Evolutionary conservation across 2,329 filamentous ascomycete genomes (phyloP).

Genomic region (Neophaeococcomyces mojaviensis): DNA sequence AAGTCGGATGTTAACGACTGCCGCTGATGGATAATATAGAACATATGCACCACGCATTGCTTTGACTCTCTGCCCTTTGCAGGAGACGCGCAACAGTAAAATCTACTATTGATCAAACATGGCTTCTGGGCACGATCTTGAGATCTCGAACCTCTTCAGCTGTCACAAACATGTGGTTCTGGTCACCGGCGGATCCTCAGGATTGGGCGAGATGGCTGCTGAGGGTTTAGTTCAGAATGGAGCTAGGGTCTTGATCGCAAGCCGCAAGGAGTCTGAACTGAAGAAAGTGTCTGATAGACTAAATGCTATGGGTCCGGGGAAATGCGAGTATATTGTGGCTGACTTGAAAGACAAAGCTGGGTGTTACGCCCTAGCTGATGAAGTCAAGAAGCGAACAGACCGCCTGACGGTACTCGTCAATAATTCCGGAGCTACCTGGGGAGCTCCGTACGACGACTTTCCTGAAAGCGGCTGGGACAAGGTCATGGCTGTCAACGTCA

Average conservation of each 20-base stretch:
- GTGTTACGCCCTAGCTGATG: slow-evolving; percentile 40
- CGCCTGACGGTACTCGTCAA: slow-evolving; percentile 44
- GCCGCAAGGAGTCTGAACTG: slow-evolving; percentile 44
- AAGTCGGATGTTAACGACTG: too few relatives aligned
- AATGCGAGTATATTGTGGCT: slow-evolving; percentile 44
- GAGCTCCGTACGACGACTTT: slow-evolving; percentile 51
- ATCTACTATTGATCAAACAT: too few relatives aligned
- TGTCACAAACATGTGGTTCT: slow-evolving; percentile 27
- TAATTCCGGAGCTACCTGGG: slow-evolving; percentile 48
- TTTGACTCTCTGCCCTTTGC: too few relatives aligned
- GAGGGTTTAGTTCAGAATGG: slow-evolving; percentile 48
- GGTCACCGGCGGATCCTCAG: slow-evolving; percentile 26
- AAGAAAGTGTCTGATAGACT: slow-evolving; percentile 40
- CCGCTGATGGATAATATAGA: too few relatives aligned
- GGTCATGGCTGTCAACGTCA: slow-evolving; percentile 49
- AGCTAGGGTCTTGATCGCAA: slow-evolving; percentile 47
- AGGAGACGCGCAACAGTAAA: too few relatives aligned
- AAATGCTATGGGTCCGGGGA: slow-evolving; percentile 47
- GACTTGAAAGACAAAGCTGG: slow-evolving; percentile 47
- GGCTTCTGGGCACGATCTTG: too few relatives aligned
- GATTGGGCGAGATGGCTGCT: slow-evolving; percentile 44
- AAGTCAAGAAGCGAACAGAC: slow-evolving; percentile 38
- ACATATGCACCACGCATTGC: too few relatives aligned
- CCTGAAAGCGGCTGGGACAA: slow-evolving; percentile 52
- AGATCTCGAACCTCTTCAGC: too few relatives aligned